phyloP scores from a whole-genome alignment of 2,329 filamentous ascomycete genomes.

The Arachnomyces sp. region DNA sequence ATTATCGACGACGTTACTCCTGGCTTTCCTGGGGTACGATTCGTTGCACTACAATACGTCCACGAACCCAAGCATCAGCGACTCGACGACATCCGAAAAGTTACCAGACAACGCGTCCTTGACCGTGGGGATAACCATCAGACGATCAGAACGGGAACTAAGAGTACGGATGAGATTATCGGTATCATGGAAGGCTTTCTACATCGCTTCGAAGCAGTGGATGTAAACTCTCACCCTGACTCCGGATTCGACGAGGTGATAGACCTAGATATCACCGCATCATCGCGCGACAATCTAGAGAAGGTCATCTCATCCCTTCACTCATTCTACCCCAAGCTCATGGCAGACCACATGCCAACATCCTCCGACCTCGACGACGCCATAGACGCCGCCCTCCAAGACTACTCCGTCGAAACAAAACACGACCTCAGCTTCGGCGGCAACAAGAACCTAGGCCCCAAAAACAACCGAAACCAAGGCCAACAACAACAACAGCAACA shows the following conservation, averaged over 20 bases:
- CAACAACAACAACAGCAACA: constrained; percentile 16
- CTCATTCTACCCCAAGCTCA: constrained; percentile 65
- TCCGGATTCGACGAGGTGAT: constrained; percentile 75
- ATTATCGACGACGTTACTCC: constrained; percentile 68
- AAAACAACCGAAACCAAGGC: constrained; percentile 29
- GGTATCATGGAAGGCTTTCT: constrained; percentile 95
- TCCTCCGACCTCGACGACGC: constrained; percentile 69
- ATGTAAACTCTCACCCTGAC: constrained; percentile 62
- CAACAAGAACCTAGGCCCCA: constrained; percentile 35
- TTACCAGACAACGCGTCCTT: constrained; percentile 72
- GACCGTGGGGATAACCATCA: constrained; percentile 92
- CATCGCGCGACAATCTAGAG: constrained; percentile 82
- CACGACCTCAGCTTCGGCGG: constrained; percentile 61
- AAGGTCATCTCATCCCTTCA: constrained; percentile 64
- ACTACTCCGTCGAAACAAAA: constrained; percentile 68
- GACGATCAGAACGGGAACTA: constrained; percentile 80
- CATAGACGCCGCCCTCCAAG: constrained; percentile 63
- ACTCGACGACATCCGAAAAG: constrained; percentile 61
- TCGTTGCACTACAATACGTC: constrained; percentile 82
- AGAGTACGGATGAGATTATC: constrained; percentile 63
- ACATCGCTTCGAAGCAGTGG: constrained; percentile 69
- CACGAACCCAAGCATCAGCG: constrained; percentile 57
- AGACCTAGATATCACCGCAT: constrained; percentile 65
- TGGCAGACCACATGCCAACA: constrained; percentile 59
- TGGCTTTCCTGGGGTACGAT: constrained; percentile 53